These are phyloP conservation scores for Aspergillus phoenicis DNA, from an alignment of 2,329 filamentous ascomycete genomes.

Conservation along the genomic window DNA sequence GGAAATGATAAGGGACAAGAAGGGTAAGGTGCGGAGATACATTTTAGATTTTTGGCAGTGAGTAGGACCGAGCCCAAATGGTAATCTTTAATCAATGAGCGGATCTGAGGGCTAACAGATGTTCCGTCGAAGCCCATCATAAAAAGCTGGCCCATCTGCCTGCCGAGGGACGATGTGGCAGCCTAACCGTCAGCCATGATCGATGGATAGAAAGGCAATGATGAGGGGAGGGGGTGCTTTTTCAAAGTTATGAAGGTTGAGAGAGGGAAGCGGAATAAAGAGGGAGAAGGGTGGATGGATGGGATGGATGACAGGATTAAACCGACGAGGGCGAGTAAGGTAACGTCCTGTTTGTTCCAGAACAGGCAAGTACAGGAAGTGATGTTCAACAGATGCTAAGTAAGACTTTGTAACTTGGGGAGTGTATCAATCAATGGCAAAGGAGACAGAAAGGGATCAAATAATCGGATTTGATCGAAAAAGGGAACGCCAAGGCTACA, in stretches of 20 bases:
- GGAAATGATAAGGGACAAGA: neutral
- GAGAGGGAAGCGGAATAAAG: neutral
- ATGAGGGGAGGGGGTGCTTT: neutral
- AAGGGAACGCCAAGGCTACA: slow-evolving; percentile 21
- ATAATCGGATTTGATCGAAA: neutral
- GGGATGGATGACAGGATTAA: neutral
- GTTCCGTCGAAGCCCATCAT: slow-evolving; percentile 71
- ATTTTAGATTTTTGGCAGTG: slow-evolving; percentile 68
- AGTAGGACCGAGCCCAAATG: slow-evolving; percentile 82
- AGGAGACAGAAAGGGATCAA: neutral
- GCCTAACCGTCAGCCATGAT: slow-evolving; percentile 40
- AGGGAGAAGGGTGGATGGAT: neutral
- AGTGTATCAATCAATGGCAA: neutral
- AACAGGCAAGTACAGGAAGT: neutral
- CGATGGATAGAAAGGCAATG: slow-evolving; percentile 6
- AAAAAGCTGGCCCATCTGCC: slow-evolving; percentile 61
- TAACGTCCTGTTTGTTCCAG: too few species aligned
- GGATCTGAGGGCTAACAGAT: slow-evolving; percentile 63
- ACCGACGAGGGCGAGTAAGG: neutral
- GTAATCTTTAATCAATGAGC: slow-evolving; percentile 63
- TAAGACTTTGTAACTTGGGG: too few species aligned
- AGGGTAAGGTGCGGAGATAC: slow-evolving; percentile 42
- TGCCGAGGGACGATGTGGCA: slow-evolving; percentile 73
- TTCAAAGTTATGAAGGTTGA: neutral
- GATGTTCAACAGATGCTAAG: neutral